Evolutionary conservation across 257 asterid species (phyloP).

Genomic region (Solanum sejunctum): DNA sequence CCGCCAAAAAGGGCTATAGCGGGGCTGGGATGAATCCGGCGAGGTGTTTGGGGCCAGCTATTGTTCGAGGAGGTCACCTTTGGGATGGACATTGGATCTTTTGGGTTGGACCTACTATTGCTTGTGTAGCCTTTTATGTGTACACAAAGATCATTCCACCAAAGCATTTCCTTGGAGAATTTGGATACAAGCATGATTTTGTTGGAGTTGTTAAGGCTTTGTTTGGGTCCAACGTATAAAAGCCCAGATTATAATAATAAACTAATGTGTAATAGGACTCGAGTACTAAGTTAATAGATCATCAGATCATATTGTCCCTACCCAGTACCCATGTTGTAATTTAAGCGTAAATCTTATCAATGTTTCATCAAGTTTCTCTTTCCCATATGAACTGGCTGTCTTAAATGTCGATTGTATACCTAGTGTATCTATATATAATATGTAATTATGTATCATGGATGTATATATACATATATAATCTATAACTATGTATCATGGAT

Average conservation of each 20-base stretch:
- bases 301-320: neutral
- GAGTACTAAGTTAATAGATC: neutral
- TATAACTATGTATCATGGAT: too few relatives aligned
- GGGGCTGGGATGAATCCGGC: slow-evolving; percentile 84
- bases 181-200: slow-evolving; percentile 49
- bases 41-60: slow-evolving; percentile 58
- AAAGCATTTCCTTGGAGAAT: slow-evolving; percentile 33
- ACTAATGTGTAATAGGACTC: neutral
- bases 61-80: slow-evolving; percentile 66
- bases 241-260: neutral
- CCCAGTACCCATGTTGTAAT: neutral
- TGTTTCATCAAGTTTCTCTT: neutral
- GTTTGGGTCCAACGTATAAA: neutral
- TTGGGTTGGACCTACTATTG: slow-evolving; percentile 58
- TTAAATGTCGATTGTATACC: neutral
- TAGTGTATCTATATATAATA: too few relatives aligned
- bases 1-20: slow-evolving; percentile 40
- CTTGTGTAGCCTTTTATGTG: slow-evolving; percentile 44
- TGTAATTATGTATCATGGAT: too few relatives aligned
- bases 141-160: slow-evolving; percentile 58
- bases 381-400: neutral
- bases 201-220: slow-evolving; percentile 30
- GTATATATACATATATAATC: too few relatives aligned
- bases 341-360: neutral
- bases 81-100: slow-evolving; percentile 81